Evolutionary conservation across 1,284 basidiomycete species (phyloP).

Genomic region (Tilletia horrida): DNA sequence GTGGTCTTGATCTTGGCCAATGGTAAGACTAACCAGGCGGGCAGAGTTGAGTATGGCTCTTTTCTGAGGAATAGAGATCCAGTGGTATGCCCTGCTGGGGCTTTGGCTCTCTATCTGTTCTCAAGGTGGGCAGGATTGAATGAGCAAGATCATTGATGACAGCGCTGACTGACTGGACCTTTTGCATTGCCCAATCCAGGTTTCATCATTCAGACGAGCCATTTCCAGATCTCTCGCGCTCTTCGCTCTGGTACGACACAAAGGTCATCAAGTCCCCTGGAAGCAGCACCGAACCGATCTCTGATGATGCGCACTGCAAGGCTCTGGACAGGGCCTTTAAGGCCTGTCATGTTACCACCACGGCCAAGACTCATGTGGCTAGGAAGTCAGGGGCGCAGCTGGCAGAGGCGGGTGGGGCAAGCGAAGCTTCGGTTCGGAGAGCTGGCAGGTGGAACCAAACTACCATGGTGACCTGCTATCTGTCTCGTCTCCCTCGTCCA

Average conservation of each 20-base stretch:
- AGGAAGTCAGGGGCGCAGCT: constrained; percentile 11
- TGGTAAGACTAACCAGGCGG: constrained; percentile 10
- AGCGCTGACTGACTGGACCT: not conserved
- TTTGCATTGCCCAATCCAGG: not conserved
- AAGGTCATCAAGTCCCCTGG: constrained; percentile 4
- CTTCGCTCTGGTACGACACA: not conserved
- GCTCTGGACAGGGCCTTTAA: not conserved
- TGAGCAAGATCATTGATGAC: not conserved
- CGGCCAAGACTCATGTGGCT: constrained; percentile 3
- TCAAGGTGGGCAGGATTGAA: constrained; percentile 4
- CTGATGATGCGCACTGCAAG: not conserved
- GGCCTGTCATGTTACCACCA: not conserved
- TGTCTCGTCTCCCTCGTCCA: not conserved
- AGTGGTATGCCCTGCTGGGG: not conserved
- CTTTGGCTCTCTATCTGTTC: not conserved
- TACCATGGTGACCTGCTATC: constrained; percentile 4
- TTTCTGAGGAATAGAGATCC: not conserved
- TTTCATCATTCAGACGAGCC: constrained; percentile 6
- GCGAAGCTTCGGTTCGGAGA: not conserved
- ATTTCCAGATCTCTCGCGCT: not conserved
- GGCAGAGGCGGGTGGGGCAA: not conserved
- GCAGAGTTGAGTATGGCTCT: not conserved
- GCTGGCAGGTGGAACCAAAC: constrained; percentile 4
- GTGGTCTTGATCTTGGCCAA: not conserved
- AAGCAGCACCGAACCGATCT: not conserved